phyloP scores from a whole-genome alignment of 2,329 filamentous ascomycete species.

The Camillea tinctor region DNA sequence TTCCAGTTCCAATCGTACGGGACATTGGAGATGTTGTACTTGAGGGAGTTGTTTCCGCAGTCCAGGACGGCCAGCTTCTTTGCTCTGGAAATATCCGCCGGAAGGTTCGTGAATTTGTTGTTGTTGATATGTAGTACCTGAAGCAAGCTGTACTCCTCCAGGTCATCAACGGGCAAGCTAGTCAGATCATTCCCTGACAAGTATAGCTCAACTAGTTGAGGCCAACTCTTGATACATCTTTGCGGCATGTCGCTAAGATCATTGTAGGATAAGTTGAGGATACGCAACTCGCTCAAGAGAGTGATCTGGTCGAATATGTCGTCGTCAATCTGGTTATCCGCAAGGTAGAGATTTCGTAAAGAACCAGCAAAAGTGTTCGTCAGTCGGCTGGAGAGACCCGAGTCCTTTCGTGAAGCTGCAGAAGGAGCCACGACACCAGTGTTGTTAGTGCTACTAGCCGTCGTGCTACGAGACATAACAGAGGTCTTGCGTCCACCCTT shows the following conservation, averaged over 20 bases:
- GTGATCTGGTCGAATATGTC: constrained; percentile 93
- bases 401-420: constrained; percentile 74
- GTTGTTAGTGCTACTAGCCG: constrained; percentile 43
- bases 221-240: constrained; percentile 84
- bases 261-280: constrained; percentile 94
- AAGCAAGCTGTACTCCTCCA: constrained; percentile 84
- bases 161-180: constrained; percentile 85
- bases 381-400: constrained; percentile 75
- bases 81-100: constrained; percentile 91
- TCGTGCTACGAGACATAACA: constrained; percentile 65
- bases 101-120: constrained; percentile 96
- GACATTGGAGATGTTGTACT: constrained; percentile 99
- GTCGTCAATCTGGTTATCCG: constrained; percentile 91
- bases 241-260: constrained; percentile 89
- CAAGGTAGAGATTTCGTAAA: constrained; percentile 79
- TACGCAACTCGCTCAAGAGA: constrained; percentile 76
- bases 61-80: constrained; percentile 89
- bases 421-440: constrained; percentile 56
- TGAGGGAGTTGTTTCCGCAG: constrained; percentile 90
- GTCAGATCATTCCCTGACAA: constrained; percentile 93
- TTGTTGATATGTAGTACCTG: constrained; percentile 93
- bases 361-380: constrained; percentile 86
- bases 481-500: constrained; percentile 84
- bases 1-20: constrained; percentile 99
- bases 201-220: constrained; percentile 86